Base-by-base conservation (phyloP, 192 early-diverging fungal species). In the Backusella luteola region DNA sequence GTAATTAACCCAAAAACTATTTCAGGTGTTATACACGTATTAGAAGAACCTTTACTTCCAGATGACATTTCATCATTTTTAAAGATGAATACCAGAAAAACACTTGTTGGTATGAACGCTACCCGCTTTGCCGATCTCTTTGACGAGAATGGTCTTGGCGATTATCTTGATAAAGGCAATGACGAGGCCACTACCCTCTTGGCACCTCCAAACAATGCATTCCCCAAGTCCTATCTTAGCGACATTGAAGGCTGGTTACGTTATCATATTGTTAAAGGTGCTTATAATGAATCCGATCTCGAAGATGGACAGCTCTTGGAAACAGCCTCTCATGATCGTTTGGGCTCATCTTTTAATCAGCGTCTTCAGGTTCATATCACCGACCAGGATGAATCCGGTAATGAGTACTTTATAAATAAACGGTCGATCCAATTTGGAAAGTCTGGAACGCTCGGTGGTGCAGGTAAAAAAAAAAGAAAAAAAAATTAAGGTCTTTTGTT, bases 211-310 rank as follows among this genome's bases (percentile, higher is more conserved):
- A 89, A 94, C 73, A 82, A 85, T 19, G 84, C 85, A 5, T 78
- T 86, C 36, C 86, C 86, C 14, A 79, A 72, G 12, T 82, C 79
- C 19, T 14, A 23, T 3, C 2, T 9, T 29, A 63, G 56, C 12
- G 56, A 63, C 8, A 76, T 84, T 34, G 79, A 84, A n/a, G 77
- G 81, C 17, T 89, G 84, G 83, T 85, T 92, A 11, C 85, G 77
- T 56, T 94, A 94, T 77, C 93, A 94, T 78, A 82, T 94, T 59
- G 71, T 91, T 12, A 71, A 87, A 0, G 89, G 88, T 2, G 84
- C 84, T 67, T 84, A 85, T 67, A 46, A 72, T 67, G 41, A 80
- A 11, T 46, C 77, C 9, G 85, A 85, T 26, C 84, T 94, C 6
- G 73, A 71, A 14, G 86, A 89, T 67, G 75, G 79, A 26, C 80